Evolutionary conservation across 2,329 filamentous ascomycete genomes (phyloP).

Genomic region (Pseudogymnoascus sp.): DNA sequence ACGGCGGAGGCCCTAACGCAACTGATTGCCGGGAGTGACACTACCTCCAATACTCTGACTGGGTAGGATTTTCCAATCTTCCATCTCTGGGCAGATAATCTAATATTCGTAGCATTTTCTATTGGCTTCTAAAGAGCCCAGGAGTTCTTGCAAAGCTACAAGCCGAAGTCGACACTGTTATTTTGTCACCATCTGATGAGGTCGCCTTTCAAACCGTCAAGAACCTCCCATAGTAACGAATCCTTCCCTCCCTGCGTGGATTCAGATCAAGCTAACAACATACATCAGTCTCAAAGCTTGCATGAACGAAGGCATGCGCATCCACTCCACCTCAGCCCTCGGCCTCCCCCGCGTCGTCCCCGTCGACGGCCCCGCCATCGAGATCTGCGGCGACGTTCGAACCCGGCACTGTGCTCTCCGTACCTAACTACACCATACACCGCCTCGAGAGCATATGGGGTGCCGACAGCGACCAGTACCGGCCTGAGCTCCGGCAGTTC

Average conservation of each 20-base stretch:
- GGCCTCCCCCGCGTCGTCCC: constrained; percentile 70
- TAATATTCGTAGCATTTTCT: constrained; percentile 65
- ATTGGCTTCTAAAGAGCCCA: constrained; percentile 62
- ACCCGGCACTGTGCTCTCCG: constrained; percentile 64
- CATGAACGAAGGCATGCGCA: constrained; percentile 75
- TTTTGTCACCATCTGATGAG: constrained; percentile 54
- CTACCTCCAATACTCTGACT: constrained; percentile 61
- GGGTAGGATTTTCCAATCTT: not conserved
- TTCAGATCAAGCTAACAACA: not conserved
- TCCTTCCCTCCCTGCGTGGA: constrained; percentile 37
- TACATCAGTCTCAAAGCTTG: not conserved
- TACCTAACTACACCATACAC: constrained; percentile 75
- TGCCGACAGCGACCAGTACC: constrained; percentile 59
- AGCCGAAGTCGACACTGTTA: constrained; percentile 60
- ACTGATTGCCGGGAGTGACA: constrained; percentile 70
- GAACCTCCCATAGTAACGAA: constrained; percentile 65
- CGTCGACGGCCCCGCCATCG: constrained; percentile 50
- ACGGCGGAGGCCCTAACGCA: constrained; percentile 84
- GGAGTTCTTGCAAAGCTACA: constrained; percentile 65
- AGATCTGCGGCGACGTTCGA: constrained; percentile 64
- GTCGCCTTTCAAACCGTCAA: constrained; percentile 65
- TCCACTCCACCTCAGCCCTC: constrained; percentile 76
- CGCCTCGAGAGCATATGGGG: constrained; percentile 68
- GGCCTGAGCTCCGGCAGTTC: constrained; percentile 61
- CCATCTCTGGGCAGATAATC: not conserved